Conservation (phyloP, 768 basidiomycete species). For the Leccinum pellstonianum region DNA sequence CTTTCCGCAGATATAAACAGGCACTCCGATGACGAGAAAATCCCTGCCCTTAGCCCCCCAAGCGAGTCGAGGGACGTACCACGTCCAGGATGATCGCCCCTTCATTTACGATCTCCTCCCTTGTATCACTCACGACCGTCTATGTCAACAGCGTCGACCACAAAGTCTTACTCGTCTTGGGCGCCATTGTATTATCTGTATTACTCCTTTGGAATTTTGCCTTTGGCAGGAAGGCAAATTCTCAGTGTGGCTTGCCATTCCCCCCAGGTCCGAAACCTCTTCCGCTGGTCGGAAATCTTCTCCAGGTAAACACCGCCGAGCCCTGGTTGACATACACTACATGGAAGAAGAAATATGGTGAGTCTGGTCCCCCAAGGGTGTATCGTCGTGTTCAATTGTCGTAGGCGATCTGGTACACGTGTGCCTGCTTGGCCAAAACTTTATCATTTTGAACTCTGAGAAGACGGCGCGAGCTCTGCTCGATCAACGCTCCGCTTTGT, state of each 20-base stretch:
- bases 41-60: neutral
- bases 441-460: conserved; percentile 30
- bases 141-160: neutral
- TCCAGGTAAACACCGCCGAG: conserved; percentile 25
- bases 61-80: neutral
- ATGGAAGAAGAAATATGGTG: conserved; percentile 36
- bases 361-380: neutral
- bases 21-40: neutral
- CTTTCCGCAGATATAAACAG: conserved; percentile 7
- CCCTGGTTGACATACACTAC: conserved; percentile 36
- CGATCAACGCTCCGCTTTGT: conserved; percentile 29
- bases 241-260: conserved; percentile 9
- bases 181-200: neutral
- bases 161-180: neutral
- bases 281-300: conserved; percentile 30
- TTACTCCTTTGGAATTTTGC: conserved; percentile 8
- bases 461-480: conserved; percentile 26
- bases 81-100: neutral
- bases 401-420: conserved; percentile 25
- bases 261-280: conserved; percentile 34
- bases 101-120: conserved; percentile 2
- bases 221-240: conserved; percentile 1
- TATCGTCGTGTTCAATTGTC: neutral
- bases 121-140: conserved; percentile 1
- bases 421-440: conserved; percentile 24